These are phyloP conservation scores for Pyrrhoderma noxium DNA, from an alignment of 1,284 basidiomycete genomes.

Conservation along the genomic window DNA sequence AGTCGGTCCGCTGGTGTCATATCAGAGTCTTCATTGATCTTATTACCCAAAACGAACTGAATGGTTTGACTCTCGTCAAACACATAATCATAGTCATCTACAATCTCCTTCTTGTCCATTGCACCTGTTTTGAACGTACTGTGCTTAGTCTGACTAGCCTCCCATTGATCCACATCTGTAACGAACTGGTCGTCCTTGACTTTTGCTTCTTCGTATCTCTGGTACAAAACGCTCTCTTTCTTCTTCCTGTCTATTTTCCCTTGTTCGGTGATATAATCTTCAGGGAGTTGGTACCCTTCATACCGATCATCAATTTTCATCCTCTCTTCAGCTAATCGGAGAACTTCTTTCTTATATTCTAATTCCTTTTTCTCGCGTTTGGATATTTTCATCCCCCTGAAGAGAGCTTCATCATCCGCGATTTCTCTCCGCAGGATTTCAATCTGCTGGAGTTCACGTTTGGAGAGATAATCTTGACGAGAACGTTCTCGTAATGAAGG, in stretches of 20 bases:
- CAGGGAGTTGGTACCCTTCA: slow-evolving; percentile 91
- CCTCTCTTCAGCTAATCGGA: slow-evolving; percentile 89
- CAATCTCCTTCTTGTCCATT: slow-evolving; percentile 74
- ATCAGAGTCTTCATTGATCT: slow-evolving; percentile 57
- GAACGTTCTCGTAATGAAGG: slow-evolving; percentile 80
- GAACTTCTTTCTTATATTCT: slow-evolving; percentile 88
- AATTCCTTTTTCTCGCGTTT: slow-evolving; percentile 78
- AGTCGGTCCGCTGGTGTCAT: slow-evolving; percentile 85
- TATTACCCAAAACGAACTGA: slow-evolving; percentile 85
- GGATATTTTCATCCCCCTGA: slow-evolving; percentile 83
- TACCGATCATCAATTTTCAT: slow-evolving; percentile 89
- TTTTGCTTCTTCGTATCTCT: slow-evolving; percentile 90
- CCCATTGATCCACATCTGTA: slow-evolving; percentile 96
- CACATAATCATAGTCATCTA: slow-evolving; percentile 93
- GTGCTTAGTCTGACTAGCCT: slow-evolving; percentile 84
- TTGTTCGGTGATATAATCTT: slow-evolving; percentile 97
- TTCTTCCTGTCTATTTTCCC: slow-evolving; percentile 98
- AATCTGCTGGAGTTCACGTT: slow-evolving; percentile 93
- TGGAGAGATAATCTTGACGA: slow-evolving; percentile 91
- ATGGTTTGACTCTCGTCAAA: slow-evolving; percentile 98
- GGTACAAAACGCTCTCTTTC: slow-evolving; percentile 89
- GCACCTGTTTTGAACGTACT: slow-evolving; percentile 87
- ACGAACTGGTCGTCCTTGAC: slow-evolving; percentile 87
- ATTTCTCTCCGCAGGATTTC: slow-evolving; percentile 92
- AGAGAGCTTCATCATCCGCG: slow-evolving; percentile 84